Evolutionary conservation across 495 filamentous ascomycete genomes (phyloP).

Genomic region (Xylaria grammica): DNA sequence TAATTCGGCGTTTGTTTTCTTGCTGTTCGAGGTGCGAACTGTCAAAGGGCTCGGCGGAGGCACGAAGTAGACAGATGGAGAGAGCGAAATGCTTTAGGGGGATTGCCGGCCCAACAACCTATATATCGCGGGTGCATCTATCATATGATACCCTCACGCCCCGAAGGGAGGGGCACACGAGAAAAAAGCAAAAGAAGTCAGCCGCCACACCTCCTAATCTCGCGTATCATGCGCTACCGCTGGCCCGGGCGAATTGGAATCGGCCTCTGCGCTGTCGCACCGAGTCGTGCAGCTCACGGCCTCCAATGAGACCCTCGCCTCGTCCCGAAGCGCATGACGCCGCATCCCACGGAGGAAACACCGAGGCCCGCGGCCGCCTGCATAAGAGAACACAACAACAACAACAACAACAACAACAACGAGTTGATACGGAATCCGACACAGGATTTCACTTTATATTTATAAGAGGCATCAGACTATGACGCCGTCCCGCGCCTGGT

Average conservation of each 20-base stretch:
- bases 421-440: too few species aligned
- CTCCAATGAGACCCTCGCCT: background rate
- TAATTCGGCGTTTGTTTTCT: background rate
- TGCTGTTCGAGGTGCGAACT: background rate
- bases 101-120: background rate
- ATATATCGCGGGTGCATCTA: background rate
- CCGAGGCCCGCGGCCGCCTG: too few species aligned
- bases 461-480: too few species aligned
- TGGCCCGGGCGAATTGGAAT: slow-evolving; percentile 9
- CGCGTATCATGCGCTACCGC: background rate
- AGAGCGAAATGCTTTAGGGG: background rate
- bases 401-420: too few species aligned
- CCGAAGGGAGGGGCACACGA: background rate
- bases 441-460: too few species aligned
- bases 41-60: background rate
- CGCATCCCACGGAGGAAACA: too few species aligned
- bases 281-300: background rate
- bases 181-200: slow-evolving; percentile 2
- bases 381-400: too few species aligned
- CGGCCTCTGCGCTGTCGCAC: background rate
- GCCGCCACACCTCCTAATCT: slow-evolving; percentile 11
- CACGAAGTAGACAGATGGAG: too few species aligned
- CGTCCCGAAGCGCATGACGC: background rate
- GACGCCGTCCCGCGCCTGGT: too few species aligned
- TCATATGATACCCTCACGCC: background rate